Evolutionary conservation across 2,329 filamentous ascomycete genomes (phyloP).

Genomic region (Venturia nashicola): DNA sequence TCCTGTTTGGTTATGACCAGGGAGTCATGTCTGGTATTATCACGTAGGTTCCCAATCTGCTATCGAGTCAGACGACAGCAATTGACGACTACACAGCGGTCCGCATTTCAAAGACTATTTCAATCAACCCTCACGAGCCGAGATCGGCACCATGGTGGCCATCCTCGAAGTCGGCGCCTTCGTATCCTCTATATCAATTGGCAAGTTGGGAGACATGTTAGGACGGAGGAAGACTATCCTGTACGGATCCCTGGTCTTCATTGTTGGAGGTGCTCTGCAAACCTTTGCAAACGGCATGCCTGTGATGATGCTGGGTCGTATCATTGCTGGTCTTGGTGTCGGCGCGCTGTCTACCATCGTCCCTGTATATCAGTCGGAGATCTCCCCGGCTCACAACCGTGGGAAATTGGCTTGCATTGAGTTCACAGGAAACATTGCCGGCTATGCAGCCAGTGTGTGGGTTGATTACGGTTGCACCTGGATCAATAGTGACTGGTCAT

Average conservation of each 20-base stretch:
- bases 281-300: conserved; percentile 69
- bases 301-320: conserved; percentile 59
- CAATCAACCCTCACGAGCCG: conserved; percentile 69
- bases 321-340: conserved; percentile 38
- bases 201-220: conserved; percentile 81
- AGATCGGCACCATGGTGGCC: conserved; percentile 94
- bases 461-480: conserved; percentile 95
- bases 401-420: conserved; percentile 96
- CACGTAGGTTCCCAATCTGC: conserved; percentile 39
- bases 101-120: conserved; percentile 87
- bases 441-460: conserved; percentile 95
- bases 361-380: conserved; percentile 41
- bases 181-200: conserved; percentile 75
- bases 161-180: conserved; percentile 92
- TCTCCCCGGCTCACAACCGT: conserved; percentile 85
- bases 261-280: conserved; percentile 73
- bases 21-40: conserved; percentile 74
- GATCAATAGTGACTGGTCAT: conserved; percentile 74
- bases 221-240: conserved; percentile 82
- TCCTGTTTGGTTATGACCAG: conserved; percentile 82
- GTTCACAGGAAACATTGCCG: conserved; percentile 92
- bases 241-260: conserved; percentile 84
- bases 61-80: conserved; percentile 12
- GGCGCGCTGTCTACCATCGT: conserved; percentile 39
- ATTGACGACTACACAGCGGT: conserved; percentile 45